phyloP scores from a whole-genome alignment of 495 filamentous ascomycete genomes.

The Cercophora scortea region DNA sequence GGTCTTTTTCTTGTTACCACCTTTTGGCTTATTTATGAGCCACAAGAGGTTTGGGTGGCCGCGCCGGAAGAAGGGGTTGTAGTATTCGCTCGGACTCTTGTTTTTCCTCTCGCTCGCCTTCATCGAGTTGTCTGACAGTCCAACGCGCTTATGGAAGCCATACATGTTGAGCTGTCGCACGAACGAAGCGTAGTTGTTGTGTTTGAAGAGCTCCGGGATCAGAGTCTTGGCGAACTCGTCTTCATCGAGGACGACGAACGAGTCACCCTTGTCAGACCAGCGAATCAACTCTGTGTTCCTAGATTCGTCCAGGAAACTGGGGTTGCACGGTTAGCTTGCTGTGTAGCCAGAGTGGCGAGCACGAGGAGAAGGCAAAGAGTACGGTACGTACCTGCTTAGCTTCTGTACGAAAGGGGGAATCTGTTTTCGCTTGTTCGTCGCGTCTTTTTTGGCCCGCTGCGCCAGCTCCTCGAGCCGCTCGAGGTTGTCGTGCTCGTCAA shows the following conservation, averaged over 20 bases:
- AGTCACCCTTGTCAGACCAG: constrained; percentile 94
- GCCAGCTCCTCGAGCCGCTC: constrained; percentile 73
- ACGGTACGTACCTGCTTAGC: constrained; percentile 69
- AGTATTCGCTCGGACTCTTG: constrained; percentile 97
- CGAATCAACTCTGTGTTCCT: constrained; percentile 92
- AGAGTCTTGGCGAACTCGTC: constrained; percentile 97
- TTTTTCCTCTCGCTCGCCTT: constrained; percentile 92
- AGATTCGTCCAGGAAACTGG: constrained; percentile 83
- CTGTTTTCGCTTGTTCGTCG: constrained; percentile 78
- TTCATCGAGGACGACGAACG: constrained; percentile 94
- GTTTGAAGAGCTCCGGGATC: constrained; percentile 97
- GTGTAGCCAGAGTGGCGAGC: not conserved
- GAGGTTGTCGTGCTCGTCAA: constrained; percentile 59
- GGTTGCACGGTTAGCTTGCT: not conserved
- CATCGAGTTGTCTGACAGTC: constrained; percentile 94
- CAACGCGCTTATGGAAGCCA: constrained; percentile 97
- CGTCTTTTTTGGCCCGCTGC: constrained; percentile 68
- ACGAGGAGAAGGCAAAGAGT: not conserved
- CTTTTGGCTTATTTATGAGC: constrained; percentile 96
- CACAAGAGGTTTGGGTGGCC: constrained; percentile 90
- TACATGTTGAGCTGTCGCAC: constrained; percentile 99
- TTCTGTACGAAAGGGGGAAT: constrained; percentile 99
- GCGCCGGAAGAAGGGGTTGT: constrained; percentile 90
- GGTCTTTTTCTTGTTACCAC: constrained; percentile 51
- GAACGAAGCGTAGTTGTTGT: constrained; percentile 99